Evolutionary conservation across 257 asterid species (phyloP).

Genomic region (Nyctanthes arbortristis): DNA sequence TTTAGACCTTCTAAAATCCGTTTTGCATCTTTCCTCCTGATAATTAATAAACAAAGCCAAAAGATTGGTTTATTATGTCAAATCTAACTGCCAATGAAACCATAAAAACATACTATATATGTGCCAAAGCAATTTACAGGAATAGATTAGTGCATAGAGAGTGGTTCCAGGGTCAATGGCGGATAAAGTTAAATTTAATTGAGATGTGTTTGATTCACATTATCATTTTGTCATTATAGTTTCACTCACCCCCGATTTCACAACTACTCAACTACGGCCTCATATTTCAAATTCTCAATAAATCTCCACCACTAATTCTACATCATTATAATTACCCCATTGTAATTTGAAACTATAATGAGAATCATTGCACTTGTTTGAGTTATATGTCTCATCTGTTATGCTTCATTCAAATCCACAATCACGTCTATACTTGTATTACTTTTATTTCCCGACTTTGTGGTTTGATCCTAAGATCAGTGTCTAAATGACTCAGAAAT

Average conservation of each 20-base stretch:
- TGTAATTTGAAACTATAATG: too few relatives aligned
- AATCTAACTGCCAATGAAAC: slow-evolving; percentile 6
- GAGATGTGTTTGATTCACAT: too few relatives aligned
- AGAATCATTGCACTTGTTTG: not conserved
- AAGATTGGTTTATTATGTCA: not conserved
- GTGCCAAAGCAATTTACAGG: not conserved
- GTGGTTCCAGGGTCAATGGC: not conserved
- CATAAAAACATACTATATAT: not conserved
- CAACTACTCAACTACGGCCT: too few relatives aligned
- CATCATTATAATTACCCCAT: too few relatives aligned
- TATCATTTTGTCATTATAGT: too few relatives aligned
- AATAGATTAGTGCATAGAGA: not conserved
- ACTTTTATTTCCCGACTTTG: not conserved
- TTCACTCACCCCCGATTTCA: too few relatives aligned
- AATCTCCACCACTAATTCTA: too few relatives aligned
- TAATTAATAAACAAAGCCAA: slow-evolving; percentile 8
- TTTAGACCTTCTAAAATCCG: slow-evolving; percentile 45
- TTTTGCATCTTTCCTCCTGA: slow-evolving; percentile 62
- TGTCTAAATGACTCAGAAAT: not conserved
- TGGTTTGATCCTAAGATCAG: not conserved
- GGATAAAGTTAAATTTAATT: not conserved
- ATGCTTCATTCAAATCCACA: not conserved
- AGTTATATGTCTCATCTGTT: not conserved
- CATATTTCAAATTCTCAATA: too few relatives aligned
- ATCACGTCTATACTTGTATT: not conserved